Base-by-base conservation (phyloP, 345 rosid species). In the Ceriops zippeliana region DNA sequence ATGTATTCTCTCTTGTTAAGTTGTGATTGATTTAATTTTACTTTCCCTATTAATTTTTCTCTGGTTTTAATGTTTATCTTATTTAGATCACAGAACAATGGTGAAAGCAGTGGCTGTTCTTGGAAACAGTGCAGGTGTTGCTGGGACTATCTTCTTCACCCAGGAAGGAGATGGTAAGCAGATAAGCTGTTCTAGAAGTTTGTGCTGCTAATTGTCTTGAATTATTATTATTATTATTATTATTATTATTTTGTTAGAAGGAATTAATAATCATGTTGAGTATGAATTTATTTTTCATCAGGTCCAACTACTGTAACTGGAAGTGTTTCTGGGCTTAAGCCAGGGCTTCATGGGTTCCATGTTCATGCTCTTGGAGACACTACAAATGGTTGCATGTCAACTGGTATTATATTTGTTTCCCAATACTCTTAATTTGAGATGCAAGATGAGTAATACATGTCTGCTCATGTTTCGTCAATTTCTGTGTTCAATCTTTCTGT, bases 291-390 rank as follows among this genome's bases (percentile, higher is more conserved):
- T 69, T 53, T 57, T 31, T 76, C 46, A 37, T 63, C 78, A 91
- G 97, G 83, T 6, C 90, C 78, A 54, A 91, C 99, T 28, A 87
- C 93, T 8, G 99, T 91, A 47, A 86, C 75, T 26, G 98, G 98
- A 81, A 87, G 68, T 52, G 6, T 90, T 65, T 83, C 89, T 81
- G 99, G 99, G 52, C 93, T 96, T 54, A 90, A 84, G 83, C 96
- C 98, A 66, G 99, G 99, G 22, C 96, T 75, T 28, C 99, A 92
- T 64, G 99, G 98, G 26, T 95, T 95, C 87, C 99, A 95, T 78
- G 98, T 95, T 71, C 99, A 95, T 74, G 91, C 99, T 60, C 92
- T 95, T 35, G 99, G 99, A 66, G 99, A 95, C 79, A 92, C 99
- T 57, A 95, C 99, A 32, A 95, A 95, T 62, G 99, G 99, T 63